Evolutionary conservation across 2,329 filamentous ascomycete genomes (phyloP).

Genomic region (Aureobasidium melanogenum): DNA sequence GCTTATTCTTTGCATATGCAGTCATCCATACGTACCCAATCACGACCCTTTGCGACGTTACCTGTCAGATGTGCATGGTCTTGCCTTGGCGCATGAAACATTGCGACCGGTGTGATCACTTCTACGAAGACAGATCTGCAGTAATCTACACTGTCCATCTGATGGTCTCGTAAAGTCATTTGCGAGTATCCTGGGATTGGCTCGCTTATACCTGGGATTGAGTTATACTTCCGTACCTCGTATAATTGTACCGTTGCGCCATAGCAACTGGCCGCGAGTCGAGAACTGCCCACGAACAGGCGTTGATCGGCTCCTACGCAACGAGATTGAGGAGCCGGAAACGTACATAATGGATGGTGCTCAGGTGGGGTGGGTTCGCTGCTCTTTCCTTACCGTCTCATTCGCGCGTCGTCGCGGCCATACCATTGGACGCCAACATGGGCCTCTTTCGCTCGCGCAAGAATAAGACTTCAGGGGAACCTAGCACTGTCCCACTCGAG

Average conservation of each 20-base stretch:
- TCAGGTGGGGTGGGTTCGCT: not conserved
- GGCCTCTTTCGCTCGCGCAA: not conserved
- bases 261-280: not conserved
- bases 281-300: not conserved
- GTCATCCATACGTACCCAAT: not conserved
- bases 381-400: not conserved
- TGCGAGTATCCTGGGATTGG: not conserved
- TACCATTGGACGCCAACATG: not conserved
- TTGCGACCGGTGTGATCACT: not conserved
- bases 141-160: not conserved
- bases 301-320: conserved; percentile 5
- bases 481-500: not conserved
- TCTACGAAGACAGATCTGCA: not conserved
- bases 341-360: not conserved
- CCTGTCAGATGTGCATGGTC: not conserved
- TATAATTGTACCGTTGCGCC: not conserved
- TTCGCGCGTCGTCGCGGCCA: not conserved
- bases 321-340: conserved; percentile 1
- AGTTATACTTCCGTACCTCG: conserved; percentile 1
- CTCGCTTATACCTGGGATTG: not conserved
- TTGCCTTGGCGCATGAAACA: not conserved
- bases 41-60: not conserved
- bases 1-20: not conserved
- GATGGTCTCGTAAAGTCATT: not conserved
- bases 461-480: not conserved